Evolutionary conservation across 306 rosid genomes (phyloP).

Genomic region (Trifolium dubium): DNA sequence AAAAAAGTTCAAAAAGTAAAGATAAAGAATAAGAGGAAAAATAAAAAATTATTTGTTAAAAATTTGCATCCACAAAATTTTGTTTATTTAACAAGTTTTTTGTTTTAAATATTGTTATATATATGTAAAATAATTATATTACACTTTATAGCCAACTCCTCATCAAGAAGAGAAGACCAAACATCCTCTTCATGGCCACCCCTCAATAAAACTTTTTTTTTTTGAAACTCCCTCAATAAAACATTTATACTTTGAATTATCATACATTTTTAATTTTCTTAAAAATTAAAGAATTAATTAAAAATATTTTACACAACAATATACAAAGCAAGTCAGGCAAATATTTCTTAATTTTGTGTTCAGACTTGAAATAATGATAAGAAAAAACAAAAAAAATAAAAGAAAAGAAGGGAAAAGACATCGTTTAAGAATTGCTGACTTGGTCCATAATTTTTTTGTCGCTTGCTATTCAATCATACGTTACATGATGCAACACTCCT

Average conservation of each 20-base stretch:
- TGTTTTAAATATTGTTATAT: too few species aligned
- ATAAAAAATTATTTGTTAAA: not conserved
- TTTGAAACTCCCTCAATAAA: too few species aligned
- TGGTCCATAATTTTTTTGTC: not conserved
- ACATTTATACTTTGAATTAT: too few species aligned
- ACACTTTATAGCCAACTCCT: too few species aligned
- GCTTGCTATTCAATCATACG: slow-evolving; percentile 26
- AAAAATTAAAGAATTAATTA: too few species aligned
- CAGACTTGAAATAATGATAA: not conserved
- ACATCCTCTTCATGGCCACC: too few species aligned
- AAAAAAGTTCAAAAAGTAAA: not conserved
- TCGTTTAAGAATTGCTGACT: not conserved
- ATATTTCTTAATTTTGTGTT: not conserved
- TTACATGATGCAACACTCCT: not conserved
- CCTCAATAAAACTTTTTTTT: too few species aligned
- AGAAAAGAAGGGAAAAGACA: not conserved
- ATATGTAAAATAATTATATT: too few species aligned
- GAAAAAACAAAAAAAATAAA: not conserved
- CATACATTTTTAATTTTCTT: too few species aligned
- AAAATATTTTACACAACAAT: not conserved
- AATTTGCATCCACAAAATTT: too few species aligned
- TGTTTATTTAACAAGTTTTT: too few species aligned
- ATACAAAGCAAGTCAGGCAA: not conserved
- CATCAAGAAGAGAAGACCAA: too few species aligned
- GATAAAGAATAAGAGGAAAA: not conserved